Conservation (phyloP, 169 alveolate genomes). For the Amoebophrya sp. region DNA sequence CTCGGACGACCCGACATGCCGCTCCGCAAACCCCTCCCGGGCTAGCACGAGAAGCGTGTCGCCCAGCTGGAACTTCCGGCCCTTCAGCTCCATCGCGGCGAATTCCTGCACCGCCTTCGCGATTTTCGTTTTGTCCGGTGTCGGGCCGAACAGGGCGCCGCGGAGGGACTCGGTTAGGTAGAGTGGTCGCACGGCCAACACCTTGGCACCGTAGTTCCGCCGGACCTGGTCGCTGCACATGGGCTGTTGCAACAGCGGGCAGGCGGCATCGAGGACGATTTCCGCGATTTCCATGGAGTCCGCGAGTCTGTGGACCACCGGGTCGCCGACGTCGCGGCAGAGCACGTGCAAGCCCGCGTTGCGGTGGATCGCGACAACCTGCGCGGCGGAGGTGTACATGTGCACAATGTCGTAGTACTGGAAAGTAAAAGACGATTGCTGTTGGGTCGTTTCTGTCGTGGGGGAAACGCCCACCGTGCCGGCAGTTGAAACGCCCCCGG, state of each 20-base stretch:
- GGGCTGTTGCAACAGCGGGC: not conserved
- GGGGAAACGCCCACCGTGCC: too few species aligned
- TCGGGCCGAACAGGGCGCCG: not conserved
- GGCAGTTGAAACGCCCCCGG: too few species aligned
- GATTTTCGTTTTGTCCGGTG: not conserved
- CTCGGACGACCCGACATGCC: not conserved
- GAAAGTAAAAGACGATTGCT: not conserved
- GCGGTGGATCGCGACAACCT: not conserved
- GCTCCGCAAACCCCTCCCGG: constrained; percentile 27
- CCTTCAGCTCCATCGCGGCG: constrained; percentile 12
- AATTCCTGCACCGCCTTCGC: not conserved
- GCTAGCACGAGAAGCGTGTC: constrained; percentile 30
- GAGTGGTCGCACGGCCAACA: not conserved
- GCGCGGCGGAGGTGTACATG: not conserved
- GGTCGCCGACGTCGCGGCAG: not conserved
- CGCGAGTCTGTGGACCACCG: not conserved
- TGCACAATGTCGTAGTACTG: not conserved
- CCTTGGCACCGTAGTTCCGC: not conserved
- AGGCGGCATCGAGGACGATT: constrained; percentile 27
- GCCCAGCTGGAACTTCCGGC: constrained; percentile 31
- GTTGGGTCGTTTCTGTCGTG: too few species aligned
- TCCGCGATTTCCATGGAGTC: not conserved
- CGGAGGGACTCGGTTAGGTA: not conserved
- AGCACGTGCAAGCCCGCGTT: not conserved
- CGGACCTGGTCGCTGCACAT: not conserved